Percentiles rank a stretch among this genome's conserved stretches.
Evolutionary conservation across 805 yeast genomes (phyloP).

Genomic region (Sugiyamaella valdiviana): DNA sequence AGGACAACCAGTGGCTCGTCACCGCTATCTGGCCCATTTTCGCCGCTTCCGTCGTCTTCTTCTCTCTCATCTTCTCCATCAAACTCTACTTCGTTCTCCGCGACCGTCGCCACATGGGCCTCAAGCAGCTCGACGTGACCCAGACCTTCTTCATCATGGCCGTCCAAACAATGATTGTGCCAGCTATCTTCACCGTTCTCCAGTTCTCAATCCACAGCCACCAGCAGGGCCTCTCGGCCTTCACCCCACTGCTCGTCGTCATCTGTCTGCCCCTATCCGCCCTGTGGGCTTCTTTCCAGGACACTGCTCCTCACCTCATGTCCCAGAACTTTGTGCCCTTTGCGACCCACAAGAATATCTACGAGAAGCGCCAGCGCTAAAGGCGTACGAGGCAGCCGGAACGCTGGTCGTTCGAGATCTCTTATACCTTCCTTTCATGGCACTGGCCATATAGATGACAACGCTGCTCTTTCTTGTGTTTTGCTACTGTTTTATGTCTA

Average conservation of each 20-base stretch:
- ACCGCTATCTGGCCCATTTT: slow-evolving; percentile 45
- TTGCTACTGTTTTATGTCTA: too few species aligned
- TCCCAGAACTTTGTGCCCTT: slow-evolving; percentile 6
- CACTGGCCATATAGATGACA: too few species aligned
- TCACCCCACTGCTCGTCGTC: slow-evolving; percentile 58
- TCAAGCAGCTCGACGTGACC: slow-evolving; percentile 74
- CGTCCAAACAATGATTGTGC: slow-evolving; percentile 73
- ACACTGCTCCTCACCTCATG: slow-evolving; percentile 7
- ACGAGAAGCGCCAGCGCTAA: too few species aligned
- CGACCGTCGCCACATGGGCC: slow-evolving; percentile 68
- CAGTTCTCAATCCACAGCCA: slow-evolving; percentile 39
- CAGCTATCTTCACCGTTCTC: slow-evolving; percentile 60
- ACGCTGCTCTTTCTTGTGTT: too few species aligned
- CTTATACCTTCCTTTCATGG: too few species aligned
- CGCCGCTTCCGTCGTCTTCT: slow-evolving; percentile 59
- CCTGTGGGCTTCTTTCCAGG: slow-evolving; percentile 61
- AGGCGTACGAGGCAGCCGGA: too few species aligned
- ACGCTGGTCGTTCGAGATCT: too few species aligned
- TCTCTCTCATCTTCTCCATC: slow-evolving; percentile 52
- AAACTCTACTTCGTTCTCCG: slow-evolving; percentile 66
- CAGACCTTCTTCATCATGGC: slow-evolving; percentile 79
- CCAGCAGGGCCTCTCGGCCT: slow-evolving; percentile 40
- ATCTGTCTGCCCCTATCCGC: slow-evolving; percentile 76
- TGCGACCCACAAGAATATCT: not conserved
- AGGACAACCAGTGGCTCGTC: slow-evolving; percentile 28